A percentile compares a stretch with the other conserved stretches of the same genome.
phyloP scores from a whole-genome alignment of 139 green algal genomes.

The Chlamydomonas sphaeroides region DNA sequence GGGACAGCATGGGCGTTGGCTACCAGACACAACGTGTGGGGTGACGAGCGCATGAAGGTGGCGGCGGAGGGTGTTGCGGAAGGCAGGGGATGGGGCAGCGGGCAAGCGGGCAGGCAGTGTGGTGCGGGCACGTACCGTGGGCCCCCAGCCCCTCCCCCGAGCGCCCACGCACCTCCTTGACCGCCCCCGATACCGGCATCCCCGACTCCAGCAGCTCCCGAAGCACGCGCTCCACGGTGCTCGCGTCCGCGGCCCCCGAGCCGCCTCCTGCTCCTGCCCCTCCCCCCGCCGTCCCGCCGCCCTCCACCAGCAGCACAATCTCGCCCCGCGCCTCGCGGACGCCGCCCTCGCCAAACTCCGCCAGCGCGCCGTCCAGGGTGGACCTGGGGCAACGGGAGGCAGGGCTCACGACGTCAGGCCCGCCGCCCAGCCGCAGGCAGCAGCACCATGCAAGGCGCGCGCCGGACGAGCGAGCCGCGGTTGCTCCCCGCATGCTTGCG shows the following conservation, averaged over 20 bases:
- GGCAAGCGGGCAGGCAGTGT: too few relatives aligned
- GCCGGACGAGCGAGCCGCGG: too few relatives aligned
- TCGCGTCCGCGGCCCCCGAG: slow-evolving; percentile 2
- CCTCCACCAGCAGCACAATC: slow-evolving; percentile 79
- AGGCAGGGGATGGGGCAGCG: too few relatives aligned
- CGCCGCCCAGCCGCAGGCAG: too few relatives aligned
- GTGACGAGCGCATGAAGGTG: too few relatives aligned
- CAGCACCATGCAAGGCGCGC: too few relatives aligned
- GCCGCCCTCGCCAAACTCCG: slow-evolving; percentile 25
- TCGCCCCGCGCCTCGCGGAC: slow-evolving; percentile 63
- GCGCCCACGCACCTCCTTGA: slow-evolving; percentile 49
- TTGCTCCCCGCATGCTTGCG: too few relatives aligned
- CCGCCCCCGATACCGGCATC: slow-evolving; percentile 25
- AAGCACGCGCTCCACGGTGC: slow-evolving; percentile 35
- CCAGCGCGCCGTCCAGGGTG: slow-evolving; percentile 22
- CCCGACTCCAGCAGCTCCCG: slow-evolving; percentile 35
- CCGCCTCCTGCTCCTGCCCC: not conserved
- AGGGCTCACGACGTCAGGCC: too few relatives aligned
- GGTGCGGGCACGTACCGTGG: too few relatives aligned
- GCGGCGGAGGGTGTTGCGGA: too few relatives aligned
- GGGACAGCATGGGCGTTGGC: not conserved
- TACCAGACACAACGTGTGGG: too few relatives aligned
- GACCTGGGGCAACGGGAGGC: slow-evolving; percentile 33
- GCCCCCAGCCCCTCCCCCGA: too few relatives aligned
- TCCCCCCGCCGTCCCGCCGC: not conserved